Conservation (phyloP, 306 rosid genomes). For the Luffa aegyptiaca region DNA sequence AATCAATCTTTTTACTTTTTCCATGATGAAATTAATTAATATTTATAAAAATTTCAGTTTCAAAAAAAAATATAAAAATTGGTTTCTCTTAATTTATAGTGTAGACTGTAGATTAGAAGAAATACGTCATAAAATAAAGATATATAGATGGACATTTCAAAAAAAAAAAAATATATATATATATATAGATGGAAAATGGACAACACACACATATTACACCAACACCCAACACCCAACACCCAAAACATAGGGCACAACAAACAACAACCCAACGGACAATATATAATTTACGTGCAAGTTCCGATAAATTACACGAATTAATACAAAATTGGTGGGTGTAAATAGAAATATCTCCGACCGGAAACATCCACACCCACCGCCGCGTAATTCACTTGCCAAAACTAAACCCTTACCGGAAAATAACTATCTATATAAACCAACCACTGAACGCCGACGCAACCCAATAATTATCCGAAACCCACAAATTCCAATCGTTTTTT, state of each 20-base stretch:
- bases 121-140: too few relatives aligned
- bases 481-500: not conserved
- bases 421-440: not conserved
- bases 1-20: too few relatives aligned
- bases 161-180: too few relatives aligned
- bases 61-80: too few relatives aligned
- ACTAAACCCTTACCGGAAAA: not conserved
- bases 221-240: not conserved
- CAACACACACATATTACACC: not conserved
- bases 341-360: not conserved
- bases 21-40: too few relatives aligned
- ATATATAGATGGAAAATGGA: not conserved
- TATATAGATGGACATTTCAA: not conserved
- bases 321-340: constrained; percentile 9
- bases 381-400: not conserved
- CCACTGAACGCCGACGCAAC: not conserved
- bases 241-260: not conserved
- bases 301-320: not conserved
- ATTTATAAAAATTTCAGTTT: too few relatives aligned
- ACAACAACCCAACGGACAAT: not conserved
- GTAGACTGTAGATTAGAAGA: too few relatives aligned
- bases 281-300: constrained; percentile 7
- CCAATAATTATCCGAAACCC: not conserved
- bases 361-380: not conserved
- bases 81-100: too few relatives aligned